Evolutionary conservation across 257 asterid species (phyloP).

Genomic region (Cinchona pubescens): DNA sequence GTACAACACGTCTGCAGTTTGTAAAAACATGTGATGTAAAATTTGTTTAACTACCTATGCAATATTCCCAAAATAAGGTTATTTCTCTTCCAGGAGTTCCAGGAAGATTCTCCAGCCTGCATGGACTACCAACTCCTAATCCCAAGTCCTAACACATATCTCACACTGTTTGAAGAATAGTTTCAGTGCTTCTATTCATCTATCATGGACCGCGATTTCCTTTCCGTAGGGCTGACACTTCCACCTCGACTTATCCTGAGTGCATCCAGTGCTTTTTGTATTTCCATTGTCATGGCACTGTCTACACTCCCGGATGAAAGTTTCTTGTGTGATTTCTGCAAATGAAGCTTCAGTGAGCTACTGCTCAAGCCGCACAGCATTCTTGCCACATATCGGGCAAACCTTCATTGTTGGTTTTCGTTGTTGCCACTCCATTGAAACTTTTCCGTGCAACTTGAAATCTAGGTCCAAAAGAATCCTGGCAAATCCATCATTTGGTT

Average conservation of each 20-base stretch:
- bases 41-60: no score
- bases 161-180: no score
- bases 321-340: constrained; percentile 89
- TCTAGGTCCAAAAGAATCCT: constrained; percentile 79
- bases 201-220: constrained; percentile 59
- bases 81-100: no score
- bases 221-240: constrained; percentile 85
- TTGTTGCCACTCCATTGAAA: constrained; percentile 98
- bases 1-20: no score
- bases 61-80: no score
- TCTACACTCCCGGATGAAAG: constrained; percentile 95
- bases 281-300: constrained; percentile 96
- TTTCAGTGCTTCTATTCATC: constrained; percentile 37
- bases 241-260: constrained; percentile 82
- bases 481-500: constrained; percentile 95
- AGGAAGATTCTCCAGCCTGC: no score
- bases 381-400: constrained; percentile 93
- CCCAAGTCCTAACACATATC: no score
- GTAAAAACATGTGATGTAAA: no score
- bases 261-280: constrained; percentile 85
- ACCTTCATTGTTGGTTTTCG: constrained; percentile 86
- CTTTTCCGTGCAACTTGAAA: constrained; percentile 63
- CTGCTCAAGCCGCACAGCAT: constrained; percentile 96
- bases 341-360: constrained; percentile 90
- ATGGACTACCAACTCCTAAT: no score